Base-by-base conservation (phyloP, 257 asterid species). In the Nemophila menziesii region DNA sequence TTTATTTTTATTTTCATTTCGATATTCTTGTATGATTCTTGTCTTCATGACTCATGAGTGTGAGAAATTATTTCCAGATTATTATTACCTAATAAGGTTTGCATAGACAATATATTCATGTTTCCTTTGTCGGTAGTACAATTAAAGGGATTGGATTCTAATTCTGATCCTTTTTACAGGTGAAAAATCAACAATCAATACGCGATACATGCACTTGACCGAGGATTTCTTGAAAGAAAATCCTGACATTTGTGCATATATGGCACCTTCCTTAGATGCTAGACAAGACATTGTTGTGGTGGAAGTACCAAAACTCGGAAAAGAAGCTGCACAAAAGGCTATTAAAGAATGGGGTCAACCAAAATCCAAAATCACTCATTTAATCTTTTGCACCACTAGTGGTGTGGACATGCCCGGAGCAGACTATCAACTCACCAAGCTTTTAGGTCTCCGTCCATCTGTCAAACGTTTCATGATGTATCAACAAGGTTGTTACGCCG, bases 381-480 rank as follows among this genome's bases (percentile, higher is more conserved):
- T 83, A 5, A 54, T 83, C 4, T 83, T 83, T 60, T 83, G 94
- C 59, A 76, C 94, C 54, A 76, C 86, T 29, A 71, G 80, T 60
- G 94, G 94, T 22, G 89, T 79, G 36, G 92, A 82, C 80, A 82
- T 82, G 89, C 92, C 94, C 8, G 92, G 94, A 10, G 77, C 80
- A 9, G 94, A 82, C 76, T 79, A 69, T 61, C 81, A 77, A 51
- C 81, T 83, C 4, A 66, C 90, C 23, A 83, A 72, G 59, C 86
- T 83, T 19, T 77, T 79, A 22, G 90, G 86, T 40, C 90, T 83
- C 27, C 68, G 74, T 20, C 75, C 90, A 1, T 65, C 90, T 10
- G 83, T 83, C 17, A 69, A 64, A 45, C 75, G 95, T 7, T 55
- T 63, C 63, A 80, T 80, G 86, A 67, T 84, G 86, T 83, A 74